A percentile compares a stretch with the other conserved stretches of the same genome.
These are phyloP conservation scores for Vitellaria paradoxa DNA, from an alignment of 179 eudicot species.

Conservation along the genomic window DNA sequence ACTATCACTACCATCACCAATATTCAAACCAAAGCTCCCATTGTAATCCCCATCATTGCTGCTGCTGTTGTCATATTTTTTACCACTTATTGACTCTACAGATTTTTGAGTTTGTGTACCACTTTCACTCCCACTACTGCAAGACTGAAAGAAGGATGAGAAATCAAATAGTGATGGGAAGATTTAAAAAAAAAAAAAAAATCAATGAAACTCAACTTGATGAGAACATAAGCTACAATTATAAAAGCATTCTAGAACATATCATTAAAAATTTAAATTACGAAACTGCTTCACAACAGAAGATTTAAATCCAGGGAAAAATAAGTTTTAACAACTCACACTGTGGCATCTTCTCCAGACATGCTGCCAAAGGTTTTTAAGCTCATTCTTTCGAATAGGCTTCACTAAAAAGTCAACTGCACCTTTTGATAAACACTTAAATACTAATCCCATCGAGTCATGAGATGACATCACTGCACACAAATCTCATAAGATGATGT, in stretches of 20 bases:
- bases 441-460: conserved; percentile 79
- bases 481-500: conserved; percentile 23
- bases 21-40: conserved; percentile 31
- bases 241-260: background rate
- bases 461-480: conserved; percentile 85
- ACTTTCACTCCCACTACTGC: conserved; percentile 69
- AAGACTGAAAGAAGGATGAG: conserved; percentile 35
- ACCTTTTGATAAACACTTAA: conserved; percentile 77
- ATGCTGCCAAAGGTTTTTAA: conserved; percentile 89
- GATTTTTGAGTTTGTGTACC: conserved; percentile 50
- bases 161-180: background rate
- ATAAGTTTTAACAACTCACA: conserved; percentile 42
- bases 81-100: conserved; percentile 34
- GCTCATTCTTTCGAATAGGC: conserved; percentile 85
- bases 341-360: conserved; percentile 89
- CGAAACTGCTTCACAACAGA: background rate
- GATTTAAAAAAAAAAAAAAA: background rate
- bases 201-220: background rate
- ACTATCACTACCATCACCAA: conserved; percentile 49
- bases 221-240: background rate
- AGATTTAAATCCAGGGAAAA: background rate
- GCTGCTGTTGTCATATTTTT: conserved; percentile 30
- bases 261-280: background rate
- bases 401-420: conserved; percentile 87
- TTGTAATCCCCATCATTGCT: conserved; percentile 44